Base-by-base conservation (phyloP, 768 basidiomycete genomes). In the Punctularia strigosozonata region DNA sequence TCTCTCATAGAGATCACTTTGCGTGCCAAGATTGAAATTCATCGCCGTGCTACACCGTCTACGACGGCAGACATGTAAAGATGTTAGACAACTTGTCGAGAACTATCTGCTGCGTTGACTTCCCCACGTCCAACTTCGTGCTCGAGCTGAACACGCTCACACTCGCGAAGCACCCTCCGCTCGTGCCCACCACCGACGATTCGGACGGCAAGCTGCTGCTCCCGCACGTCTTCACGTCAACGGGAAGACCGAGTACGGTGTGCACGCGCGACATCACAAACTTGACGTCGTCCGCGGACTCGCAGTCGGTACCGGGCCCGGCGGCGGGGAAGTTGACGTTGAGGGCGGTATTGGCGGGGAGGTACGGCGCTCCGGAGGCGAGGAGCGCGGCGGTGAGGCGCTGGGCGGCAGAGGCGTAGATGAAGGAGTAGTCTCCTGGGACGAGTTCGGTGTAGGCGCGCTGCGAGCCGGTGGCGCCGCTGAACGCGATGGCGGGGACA, bases 391-490 rank as follows among this genome's bases (percentile, higher is more conserved):
- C 35, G 21, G 62, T 50, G 48, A 73, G 62, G 43, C 56, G 59
- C 20, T 65, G 50, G 36, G 63, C 58, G 31, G 72, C 64, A 14
- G 56, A 42, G 19, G 70, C 57, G 50, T 72, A 72, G 40, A 64
- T 56, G 34, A 52, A 45, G 5, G 64, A 51, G 22, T 47, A 56
- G 3, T 64, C 58, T 18, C 56, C 41, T 6, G 53, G 51, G 13
- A 50, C 44, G 44, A 73, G 68, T 13, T 67, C 70, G 19, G 71
- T 74, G 55, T 65, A 74, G 3, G 69, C 71, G 8, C 69, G 65
- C 38, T 63, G 58, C 0, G 62, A 55, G 10, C 60, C 68, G 14
- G 60, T 55, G 10, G 47, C 46, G 22, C 60, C 65, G 12, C 68
- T 71, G 55, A 71, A 72, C 1, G 71, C 71, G 23, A 65, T 58